phyloP scores from a whole-genome alignment of 1,284 basidiomycete species.

The Rhodotorula sp. region DNA sequence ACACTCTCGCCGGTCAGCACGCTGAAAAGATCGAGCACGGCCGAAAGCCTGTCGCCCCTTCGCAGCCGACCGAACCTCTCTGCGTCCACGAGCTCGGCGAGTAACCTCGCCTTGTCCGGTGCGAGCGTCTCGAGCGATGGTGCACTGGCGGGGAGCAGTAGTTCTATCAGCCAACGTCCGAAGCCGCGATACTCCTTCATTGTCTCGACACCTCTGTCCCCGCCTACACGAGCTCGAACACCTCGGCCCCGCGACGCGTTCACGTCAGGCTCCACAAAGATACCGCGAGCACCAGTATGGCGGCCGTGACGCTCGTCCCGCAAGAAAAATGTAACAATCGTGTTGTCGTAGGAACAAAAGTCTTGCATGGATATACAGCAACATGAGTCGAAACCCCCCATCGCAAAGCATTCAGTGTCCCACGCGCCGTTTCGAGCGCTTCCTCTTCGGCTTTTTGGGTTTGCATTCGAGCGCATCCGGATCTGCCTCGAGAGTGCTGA shows the following conservation, averaged over 20 bases:
- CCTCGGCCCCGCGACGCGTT: too few species aligned
- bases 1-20: constrained; percentile 24
- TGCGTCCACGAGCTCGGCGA: too few species aligned
- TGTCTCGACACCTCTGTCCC: too few species aligned
- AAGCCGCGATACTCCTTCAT: too few species aligned
- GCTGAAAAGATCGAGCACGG: neutral
- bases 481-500: neutral
- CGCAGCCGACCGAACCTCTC: neutral
- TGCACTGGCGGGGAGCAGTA: too few species aligned
- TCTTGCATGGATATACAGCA: neutral
- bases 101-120: too few species aligned
- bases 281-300: too few species aligned
- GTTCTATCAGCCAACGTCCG: too few species aligned
- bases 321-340: neutral
- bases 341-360: neutral
- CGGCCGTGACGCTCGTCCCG: too few species aligned
- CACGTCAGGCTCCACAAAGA: too few species aligned
- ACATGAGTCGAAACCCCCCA: neutral
- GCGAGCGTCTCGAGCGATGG: too few species aligned
- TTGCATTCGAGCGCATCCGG: neutral
- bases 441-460: constrained; percentile 8
- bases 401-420: neutral
- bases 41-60: neutral
- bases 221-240: too few species aligned
- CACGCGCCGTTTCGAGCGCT: constrained; percentile 7